Conservation (phyloP, 2,329 filamentous ascomycete genomes). For the Xylariaceae sp. region DNA sequence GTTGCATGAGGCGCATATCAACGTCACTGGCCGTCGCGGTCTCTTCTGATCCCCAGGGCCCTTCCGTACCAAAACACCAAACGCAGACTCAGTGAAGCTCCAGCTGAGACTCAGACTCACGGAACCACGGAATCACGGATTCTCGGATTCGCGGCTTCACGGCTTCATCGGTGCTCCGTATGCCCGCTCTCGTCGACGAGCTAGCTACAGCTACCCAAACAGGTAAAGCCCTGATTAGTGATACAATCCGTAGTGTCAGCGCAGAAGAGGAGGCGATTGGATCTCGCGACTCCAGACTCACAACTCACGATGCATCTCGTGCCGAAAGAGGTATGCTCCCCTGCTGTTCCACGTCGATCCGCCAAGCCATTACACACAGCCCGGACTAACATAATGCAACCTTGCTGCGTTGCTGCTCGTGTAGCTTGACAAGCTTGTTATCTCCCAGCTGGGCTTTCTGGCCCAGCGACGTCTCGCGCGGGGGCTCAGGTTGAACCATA, state of each 20-base stretch:
- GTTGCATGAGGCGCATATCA: not conserved
- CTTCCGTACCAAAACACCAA: too few relatives aligned
- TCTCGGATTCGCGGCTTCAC: too few relatives aligned
- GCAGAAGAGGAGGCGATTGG: too few relatives aligned
- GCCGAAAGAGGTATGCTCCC: slow-evolving; percentile 32
- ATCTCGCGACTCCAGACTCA: not conserved
- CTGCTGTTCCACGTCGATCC: not conserved
- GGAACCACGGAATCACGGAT: too few relatives aligned
- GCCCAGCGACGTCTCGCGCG: slow-evolving; percentile 84
- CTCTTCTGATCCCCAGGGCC: too few relatives aligned
- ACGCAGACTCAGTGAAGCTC: too few relatives aligned
- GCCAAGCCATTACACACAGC: not conserved
- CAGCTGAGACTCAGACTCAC: too few relatives aligned
- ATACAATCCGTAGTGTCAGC: too few relatives aligned
- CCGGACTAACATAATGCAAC: not conserved
- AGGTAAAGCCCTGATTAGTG: too few relatives aligned
- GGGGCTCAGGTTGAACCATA: slow-evolving; percentile 83
- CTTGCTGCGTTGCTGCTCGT: not conserved
- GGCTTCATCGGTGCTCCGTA: too few relatives aligned
- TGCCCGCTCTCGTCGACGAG: too few relatives aligned
- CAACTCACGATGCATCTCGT: slow-evolving; percentile 31
- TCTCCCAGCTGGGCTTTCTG: slow-evolving; percentile 80
- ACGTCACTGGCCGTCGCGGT: not conserved
- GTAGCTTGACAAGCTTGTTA: slow-evolving; percentile 92
- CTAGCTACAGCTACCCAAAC: too few relatives aligned